Percentiles rank a stretch among this genome's conserved stretches.
These are phyloP conservation scores for Akebia trifoliata DNA, from an alignment of 164 flowering plant genomes.

Conservation along the genomic window DNA sequence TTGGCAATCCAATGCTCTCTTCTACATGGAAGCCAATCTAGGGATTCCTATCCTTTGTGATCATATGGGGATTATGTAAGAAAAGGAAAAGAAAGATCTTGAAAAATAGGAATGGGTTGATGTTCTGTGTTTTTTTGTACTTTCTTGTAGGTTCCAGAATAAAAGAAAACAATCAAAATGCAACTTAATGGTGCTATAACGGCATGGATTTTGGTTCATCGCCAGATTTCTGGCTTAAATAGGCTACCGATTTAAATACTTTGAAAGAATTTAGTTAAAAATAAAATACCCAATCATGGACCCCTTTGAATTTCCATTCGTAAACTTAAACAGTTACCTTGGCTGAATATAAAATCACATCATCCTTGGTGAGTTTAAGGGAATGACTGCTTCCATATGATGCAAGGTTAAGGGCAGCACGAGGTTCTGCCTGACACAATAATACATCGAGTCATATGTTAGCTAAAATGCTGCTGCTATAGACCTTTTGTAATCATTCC, in stretches of 20 bases:
- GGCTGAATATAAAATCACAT: constrained; percentile 92
- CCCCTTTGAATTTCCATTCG: background rate
- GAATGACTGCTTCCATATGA: constrained; percentile 93
- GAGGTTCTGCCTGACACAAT: constrained; percentile 95
- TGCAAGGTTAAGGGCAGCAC: constrained; percentile 98
- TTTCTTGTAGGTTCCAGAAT: too few relatives aligned
- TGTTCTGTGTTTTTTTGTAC: too few relatives aligned
- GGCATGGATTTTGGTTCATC: too few relatives aligned
- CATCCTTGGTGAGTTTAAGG: constrained; percentile 83
- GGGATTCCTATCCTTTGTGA: too few relatives aligned
- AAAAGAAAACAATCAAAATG: too few relatives aligned
- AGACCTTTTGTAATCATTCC: constrained; percentile 1
- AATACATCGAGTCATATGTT: constrained; percentile 25
- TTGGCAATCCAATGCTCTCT: too few relatives aligned
- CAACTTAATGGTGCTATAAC: too few relatives aligned
- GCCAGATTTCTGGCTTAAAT: too few relatives aligned
- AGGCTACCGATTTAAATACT: background rate
- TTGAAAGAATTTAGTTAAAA: background rate
- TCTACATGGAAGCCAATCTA: too few relatives aligned
- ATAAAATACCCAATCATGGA: background rate
- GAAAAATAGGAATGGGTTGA: too few relatives aligned
- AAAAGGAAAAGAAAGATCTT: too few relatives aligned
- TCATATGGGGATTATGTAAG: too few relatives aligned
- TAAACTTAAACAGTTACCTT: constrained; percentile 47
- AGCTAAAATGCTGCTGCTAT: constrained; percentile 6